These are phyloP conservation scores for Penicillium verrucosum DNA, from an alignment of 2,329 filamentous ascomycete genomes.

Conservation along the genomic window DNA sequence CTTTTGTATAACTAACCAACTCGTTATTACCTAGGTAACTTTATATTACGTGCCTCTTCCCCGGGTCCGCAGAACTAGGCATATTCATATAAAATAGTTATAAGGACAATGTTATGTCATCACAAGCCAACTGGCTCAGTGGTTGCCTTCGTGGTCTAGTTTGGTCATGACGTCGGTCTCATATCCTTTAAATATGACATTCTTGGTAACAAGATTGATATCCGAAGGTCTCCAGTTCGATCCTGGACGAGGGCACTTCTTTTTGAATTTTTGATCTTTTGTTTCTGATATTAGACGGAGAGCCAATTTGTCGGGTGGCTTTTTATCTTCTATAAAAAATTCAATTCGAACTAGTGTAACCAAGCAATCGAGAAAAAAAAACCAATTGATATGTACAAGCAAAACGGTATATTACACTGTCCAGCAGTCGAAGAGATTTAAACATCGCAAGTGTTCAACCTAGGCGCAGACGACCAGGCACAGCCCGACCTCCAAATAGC, in stretches of 20 bases:
- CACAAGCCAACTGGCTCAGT: background rate
- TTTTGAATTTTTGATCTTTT: no score
- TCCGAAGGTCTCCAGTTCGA: slow-evolving; percentile 29
- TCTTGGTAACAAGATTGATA: slow-evolving; percentile 24
- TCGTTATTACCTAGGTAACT: no score
- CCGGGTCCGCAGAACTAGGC: no score
- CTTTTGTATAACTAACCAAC: no score
- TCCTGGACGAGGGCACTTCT: slow-evolving; percentile 18
- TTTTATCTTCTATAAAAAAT: no score
- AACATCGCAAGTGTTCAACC: slow-evolving; percentile 22
- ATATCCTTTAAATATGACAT: slow-evolving; percentile 20
- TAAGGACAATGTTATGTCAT: no score
- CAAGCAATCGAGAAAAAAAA: background rate
- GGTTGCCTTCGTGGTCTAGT: slow-evolving; percentile 22
- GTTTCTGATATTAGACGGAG: no score
- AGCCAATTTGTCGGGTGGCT: no score
- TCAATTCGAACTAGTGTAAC: background rate
- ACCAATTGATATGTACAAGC: slow-evolving; percentile 17
- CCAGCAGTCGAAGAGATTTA: slow-evolving; percentile 16
- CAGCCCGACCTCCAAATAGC: slow-evolving; percentile 41
- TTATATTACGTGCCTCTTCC: no score
- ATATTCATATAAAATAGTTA: no score
- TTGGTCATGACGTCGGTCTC: slow-evolving; percentile 27
- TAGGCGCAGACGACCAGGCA: slow-evolving; percentile 41
- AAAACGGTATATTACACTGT: slow-evolving; percentile 21